Conservation (phyloP, 2,329 filamentous ascomycete genomes). For the Ophiostoma ips region DNA sequence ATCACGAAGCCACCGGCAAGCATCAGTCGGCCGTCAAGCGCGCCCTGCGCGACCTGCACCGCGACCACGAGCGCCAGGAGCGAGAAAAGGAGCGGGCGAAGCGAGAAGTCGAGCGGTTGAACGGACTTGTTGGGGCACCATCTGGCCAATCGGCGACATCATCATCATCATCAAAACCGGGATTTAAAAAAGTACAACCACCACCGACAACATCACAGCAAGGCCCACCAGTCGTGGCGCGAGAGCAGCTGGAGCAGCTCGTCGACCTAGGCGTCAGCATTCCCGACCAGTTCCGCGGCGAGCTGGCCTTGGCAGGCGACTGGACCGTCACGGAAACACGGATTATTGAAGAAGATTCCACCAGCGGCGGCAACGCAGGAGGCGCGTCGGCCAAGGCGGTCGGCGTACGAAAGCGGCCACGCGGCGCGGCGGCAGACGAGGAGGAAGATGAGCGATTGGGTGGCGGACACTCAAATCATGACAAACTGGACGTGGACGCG, state of each 20-base stretch:
- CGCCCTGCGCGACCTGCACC: conserved; percentile 78
- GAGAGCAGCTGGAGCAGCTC: conserved; percentile 75
- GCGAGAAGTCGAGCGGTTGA: conserved; percentile 73
- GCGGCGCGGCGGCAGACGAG: conserved; percentile 17
- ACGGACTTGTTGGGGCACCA: conserved; percentile 48
- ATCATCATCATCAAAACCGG: not conserved
- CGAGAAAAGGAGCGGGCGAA: conserved; percentile 72
- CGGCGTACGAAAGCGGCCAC: conserved; percentile 11
- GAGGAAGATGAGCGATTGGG: conserved; percentile 30
- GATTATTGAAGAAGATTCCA: conserved; percentile 30
- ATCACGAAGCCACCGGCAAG: conserved; percentile 76
- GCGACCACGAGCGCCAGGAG: conserved; percentile 64
- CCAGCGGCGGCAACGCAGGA: conserved; percentile 17
- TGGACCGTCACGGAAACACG: conserved; percentile 64
- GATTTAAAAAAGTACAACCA: not conserved
- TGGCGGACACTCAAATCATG: conserved; percentile 45
- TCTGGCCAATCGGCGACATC: too few relatives aligned
- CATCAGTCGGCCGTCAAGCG: conserved; percentile 81
- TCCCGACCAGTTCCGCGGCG: conserved; percentile 61
- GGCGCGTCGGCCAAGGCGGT: conserved; percentile 1
- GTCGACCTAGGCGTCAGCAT: conserved; percentile 76
- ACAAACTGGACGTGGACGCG: conserved; percentile 43
- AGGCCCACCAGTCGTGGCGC: conserved; percentile 30
- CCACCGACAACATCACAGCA: not conserved
- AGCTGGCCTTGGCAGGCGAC: conserved; percentile 78